Conservation (phyloP, 768 basidiomycete species). For the Termitomyces sp. region DNA sequence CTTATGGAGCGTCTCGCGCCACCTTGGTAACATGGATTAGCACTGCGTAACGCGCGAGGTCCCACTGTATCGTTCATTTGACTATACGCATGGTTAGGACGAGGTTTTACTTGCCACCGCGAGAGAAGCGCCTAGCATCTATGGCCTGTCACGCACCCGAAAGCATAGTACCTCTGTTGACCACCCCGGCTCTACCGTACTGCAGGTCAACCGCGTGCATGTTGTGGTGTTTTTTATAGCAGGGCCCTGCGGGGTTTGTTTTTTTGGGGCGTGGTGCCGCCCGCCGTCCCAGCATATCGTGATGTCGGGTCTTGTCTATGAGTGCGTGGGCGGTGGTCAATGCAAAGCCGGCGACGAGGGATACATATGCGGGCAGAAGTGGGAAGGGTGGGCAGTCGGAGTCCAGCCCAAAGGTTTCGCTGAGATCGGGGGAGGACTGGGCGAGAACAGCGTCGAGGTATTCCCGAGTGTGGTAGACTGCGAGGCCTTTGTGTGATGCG, state of each 20-base stretch:
- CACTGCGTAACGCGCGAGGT: too few relatives aligned
- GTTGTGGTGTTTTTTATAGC: too few relatives aligned
- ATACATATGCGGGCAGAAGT: slow-evolving; percentile 63
- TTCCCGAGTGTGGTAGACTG: slow-evolving; percentile 62
- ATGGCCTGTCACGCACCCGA: too few relatives aligned
- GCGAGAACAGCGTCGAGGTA: slow-evolving; percentile 60
- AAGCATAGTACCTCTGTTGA: too few relatives aligned
- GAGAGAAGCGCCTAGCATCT: too few relatives aligned
- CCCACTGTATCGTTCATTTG: too few relatives aligned
- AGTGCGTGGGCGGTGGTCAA: slow-evolving; percentile 68
- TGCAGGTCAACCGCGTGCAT: too few relatives aligned
- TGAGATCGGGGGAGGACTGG: slow-evolving; percentile 4
- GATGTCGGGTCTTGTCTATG: slow-evolving; percentile 42
- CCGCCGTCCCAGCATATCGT: slow-evolving; percentile 93
- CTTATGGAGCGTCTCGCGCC: too few relatives aligned
- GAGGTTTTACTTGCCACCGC: too few relatives aligned
- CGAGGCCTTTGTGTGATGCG: slow-evolving; percentile 54
- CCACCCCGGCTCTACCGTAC: too few relatives aligned
- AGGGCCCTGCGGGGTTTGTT: slow-evolving; percentile 82
- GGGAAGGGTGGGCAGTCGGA: slow-evolving; percentile 75
- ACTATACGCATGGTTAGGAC: too few relatives aligned
- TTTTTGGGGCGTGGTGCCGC: slow-evolving; percentile 80
- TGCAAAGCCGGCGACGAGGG: slow-evolving; percentile 69
- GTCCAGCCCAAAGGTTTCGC: slow-evolving; percentile 30
- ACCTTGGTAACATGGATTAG: too few relatives aligned